These are phyloP conservation scores for Trichocladium antarcticum DNA, from an alignment of 495 filamentous ascomycete species.

Conservation along the genomic window DNA sequence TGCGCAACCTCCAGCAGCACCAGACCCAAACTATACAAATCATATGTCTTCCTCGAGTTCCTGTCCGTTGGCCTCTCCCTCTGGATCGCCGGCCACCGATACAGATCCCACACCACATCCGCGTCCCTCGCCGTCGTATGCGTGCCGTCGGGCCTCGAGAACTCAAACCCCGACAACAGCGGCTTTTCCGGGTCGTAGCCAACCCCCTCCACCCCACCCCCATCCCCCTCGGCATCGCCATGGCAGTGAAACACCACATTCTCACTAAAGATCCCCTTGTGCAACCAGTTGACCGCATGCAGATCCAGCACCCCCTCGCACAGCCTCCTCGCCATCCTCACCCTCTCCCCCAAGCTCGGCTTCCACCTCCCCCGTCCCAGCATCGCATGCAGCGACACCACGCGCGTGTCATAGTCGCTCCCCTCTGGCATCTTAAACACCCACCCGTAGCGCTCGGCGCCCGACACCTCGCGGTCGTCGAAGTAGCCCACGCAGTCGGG, in stretches of 20 bases:
- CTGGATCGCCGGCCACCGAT: conserved; percentile 25
- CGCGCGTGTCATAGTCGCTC: conserved; percentile 10
- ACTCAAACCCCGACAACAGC: conserved; percentile 21
- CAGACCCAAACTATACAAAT: conserved; percentile 42
- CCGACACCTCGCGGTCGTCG: conserved; percentile 17
- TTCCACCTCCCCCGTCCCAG: conserved; percentile 1
- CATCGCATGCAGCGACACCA: conserved; percentile 17
- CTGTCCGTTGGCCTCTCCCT: conserved; percentile 18
- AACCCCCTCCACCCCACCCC: neutral
- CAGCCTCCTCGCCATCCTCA: conserved; percentile 17
- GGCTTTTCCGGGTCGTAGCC: conserved; percentile 13
- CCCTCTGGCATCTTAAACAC: conserved; percentile 20
- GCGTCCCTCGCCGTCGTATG: conserved; percentile 21
- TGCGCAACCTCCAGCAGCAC: conserved; percentile 42
- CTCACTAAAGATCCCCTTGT: conserved; percentile 44
- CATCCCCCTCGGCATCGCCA: neutral
- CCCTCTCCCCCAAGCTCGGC: conserved; percentile 15
- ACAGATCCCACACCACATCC: conserved; percentile 22
- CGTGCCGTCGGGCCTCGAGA: conserved; percentile 20
- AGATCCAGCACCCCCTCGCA: conserved; percentile 26
- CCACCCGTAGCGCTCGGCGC: conserved; percentile 18
- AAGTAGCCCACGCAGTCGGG: conserved; percentile 25
- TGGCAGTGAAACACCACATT: conserved; percentile 40
- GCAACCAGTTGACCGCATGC: conserved; percentile 47
- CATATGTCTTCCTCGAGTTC: conserved; percentile 38